Base-by-base conservation (phyloP, 768 basidiomycete species). In the Pleurotus djamor region DNA sequence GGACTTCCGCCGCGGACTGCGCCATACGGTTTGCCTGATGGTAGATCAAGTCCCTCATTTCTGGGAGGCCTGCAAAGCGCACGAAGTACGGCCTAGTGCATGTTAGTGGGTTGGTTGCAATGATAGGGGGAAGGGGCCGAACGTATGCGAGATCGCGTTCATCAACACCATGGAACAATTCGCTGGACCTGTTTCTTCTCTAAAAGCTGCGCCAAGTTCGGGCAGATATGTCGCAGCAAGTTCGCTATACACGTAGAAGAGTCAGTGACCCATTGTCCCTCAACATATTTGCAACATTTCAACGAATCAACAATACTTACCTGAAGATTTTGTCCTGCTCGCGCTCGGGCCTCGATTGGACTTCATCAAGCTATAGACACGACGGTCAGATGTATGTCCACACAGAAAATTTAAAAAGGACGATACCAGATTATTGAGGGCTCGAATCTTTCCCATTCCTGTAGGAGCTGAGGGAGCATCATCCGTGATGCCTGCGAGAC, bases 171-270 rank as follows among this genome's bases (percentile, higher is more conserved):
- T 64, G 5, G 72, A 61, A 0, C 64, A 49, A 47, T 66, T 70
- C 21, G 69, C 49, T 4, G 65, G 64, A 13, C 66, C 65, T 1
- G 64, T 41, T 17, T 65, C 67, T 17, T 62, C 52, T 52, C 66
- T 69, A 55, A 68, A 77, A 57, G 68, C 65, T 21, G 68, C 66
- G 2, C 69, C 66, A 17, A 79, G 60, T 16, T 60, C 65, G 9
- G 74, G 74, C 13, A 76, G 65, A 64, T 76, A 70, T 60, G 70
- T 76, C 35, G 78, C 78, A 28, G 76, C 72, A 52, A 77, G 63
- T 67, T 73, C 68, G 48, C 69, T 74, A 43, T 43, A 36, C 6
- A 9, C n/a, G 21, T 13, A 44, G 9, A 28, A 43, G 51, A 1
- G 9, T 41, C 38, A 41, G 38, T 2, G 38, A 41, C 38, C n/a